Base-by-base conservation (phyloP, 257 asterid species). In the Capsicum rhomboideum region DNA sequence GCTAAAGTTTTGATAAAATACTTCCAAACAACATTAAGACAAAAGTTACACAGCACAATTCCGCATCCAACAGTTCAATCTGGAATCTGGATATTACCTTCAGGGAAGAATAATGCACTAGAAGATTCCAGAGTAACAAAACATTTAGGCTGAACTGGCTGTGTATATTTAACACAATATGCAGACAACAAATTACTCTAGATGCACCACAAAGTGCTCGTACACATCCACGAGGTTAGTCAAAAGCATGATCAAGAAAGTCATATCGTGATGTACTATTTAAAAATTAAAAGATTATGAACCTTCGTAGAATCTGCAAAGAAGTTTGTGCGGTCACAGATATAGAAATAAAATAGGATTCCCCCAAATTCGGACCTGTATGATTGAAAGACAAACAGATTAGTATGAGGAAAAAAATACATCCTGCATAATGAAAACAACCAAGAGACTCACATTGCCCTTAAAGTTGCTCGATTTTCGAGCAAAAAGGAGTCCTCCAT, bases 351-450 rank as follows among this genome's bases (percentile, higher is more conserved):
- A 90, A 92, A 86, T 84, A 96, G 85, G 80, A 96, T 93, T 86
- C 90, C 94, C 82, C 98, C 99, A 82, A 94, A 92, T 90, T 96
- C 99, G 77, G 99, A 90, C 98, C 99, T 96, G 91, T 87, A 85
- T 26, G 46, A 89, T 85, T 84, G 82, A 42, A 85, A 72, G 46
- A 83, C 78, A 20, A 10, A 20, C 6, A 3, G 26, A 12, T 77
- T 50, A 49, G 82, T 77, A 77, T 10, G 17, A 50, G 28, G 64
- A 17, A 1, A 77, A 77, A 50, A 8, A 50, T 77, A 46, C 17
- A 52, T 77, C 64, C 82, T 4, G 28, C 46, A 50, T 50, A 77
- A 52, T 75, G 17, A 17, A 77, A 50, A 50, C 64, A 50, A 52
- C 82, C 82, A 77, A 77, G 82, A 50, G 71, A 67, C 88, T 87